Conservation (phyloP, 345 rosid species). For the Eucalyptus polyanthemos region DNA sequence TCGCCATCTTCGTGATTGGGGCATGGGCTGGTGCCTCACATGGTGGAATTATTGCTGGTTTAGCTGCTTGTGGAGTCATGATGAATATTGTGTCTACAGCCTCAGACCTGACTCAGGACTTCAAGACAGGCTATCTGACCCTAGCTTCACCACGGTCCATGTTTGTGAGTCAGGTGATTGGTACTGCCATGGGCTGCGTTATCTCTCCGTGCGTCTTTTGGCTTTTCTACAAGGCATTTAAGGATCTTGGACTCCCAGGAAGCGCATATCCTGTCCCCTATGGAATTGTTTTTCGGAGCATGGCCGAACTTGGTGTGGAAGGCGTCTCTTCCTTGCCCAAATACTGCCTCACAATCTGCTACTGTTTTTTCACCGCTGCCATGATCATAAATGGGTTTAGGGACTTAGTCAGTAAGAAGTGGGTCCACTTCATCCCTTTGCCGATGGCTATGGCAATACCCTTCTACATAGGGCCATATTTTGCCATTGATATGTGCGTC, state of each 20-base stretch:
- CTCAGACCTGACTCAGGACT: slow-evolving; percentile 12
- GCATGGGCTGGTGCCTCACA: slow-evolving; percentile 11
- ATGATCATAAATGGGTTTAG: slow-evolving; percentile 5
- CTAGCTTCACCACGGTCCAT: slow-evolving; percentile 15
- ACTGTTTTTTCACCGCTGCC: slow-evolving; percentile 19
- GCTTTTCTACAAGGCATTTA: slow-evolving; percentile 16
- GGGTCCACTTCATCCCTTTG: slow-evolving; percentile 11
- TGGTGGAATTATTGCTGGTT: slow-evolving; percentile 12
- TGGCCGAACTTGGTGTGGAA: slow-evolving; percentile 1
- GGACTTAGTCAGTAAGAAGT: background rate
- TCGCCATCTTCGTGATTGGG: slow-evolving; percentile 5
- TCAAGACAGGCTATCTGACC: slow-evolving; percentile 16
- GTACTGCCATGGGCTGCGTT: slow-evolving; percentile 15
- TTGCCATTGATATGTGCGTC: slow-evolving; percentile 34
- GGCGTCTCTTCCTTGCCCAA: slow-evolving; percentile 2
- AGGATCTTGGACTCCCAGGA: background rate
- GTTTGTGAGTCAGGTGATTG: slow-evolving; percentile 13
- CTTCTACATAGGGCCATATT: slow-evolving; percentile 22
- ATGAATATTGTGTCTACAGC: slow-evolving; percentile 15
- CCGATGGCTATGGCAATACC: slow-evolving; percentile 41
- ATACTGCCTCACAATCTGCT: slow-evolving; percentile 18
- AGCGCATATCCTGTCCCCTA: background rate
- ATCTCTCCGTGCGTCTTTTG: slow-evolving; percentile 8
- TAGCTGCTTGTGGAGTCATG: slow-evolving; percentile 16
- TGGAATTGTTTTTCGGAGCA: background rate